Percentiles rank a stretch among this genome's conserved stretches.
Evolutionary conservation across 2,329 filamentous ascomycete genomes (phyloP).

Genomic region (Didymellaceae sp.): DNA sequence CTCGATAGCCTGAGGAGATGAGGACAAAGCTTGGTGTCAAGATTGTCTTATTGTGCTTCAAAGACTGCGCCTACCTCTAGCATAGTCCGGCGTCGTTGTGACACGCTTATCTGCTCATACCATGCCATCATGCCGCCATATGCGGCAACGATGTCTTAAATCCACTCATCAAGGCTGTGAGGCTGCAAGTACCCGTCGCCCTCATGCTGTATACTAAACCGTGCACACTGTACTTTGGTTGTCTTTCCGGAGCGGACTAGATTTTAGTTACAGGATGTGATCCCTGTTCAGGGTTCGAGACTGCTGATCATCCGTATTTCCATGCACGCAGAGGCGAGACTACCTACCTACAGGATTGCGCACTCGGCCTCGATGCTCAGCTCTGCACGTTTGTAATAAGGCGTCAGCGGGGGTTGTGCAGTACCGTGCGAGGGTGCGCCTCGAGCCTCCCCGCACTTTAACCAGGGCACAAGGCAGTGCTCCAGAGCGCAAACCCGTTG

Average conservation of each 20-base stretch:
- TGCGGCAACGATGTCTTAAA: background rate
- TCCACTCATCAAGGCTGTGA: background rate
- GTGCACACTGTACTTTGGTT: background rate
- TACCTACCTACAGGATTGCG: background rate
- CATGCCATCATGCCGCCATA: background rate
- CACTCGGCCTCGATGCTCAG: slow-evolving; percentile 5
- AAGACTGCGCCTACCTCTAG: too few species aligned
- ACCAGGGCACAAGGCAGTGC: slow-evolving; percentile 7
- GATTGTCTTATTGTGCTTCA: background rate
- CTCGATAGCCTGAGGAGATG: slow-evolving; percentile 80
- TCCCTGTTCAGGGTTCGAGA: slow-evolving; percentile 7
- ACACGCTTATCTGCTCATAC: too few species aligned
- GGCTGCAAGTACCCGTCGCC: slow-evolving; percentile 1
- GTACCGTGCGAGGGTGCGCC: slow-evolving; percentile 2
- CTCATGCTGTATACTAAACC: slow-evolving; percentile 3
- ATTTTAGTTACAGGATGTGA: slow-evolving; percentile 13
- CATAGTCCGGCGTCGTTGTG: too few species aligned
- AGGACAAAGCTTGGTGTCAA: slow-evolving; percentile 36
- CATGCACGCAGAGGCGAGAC: slow-evolving; percentile 10
- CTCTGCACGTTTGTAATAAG: slow-evolving; percentile 13
- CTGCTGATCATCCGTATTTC: slow-evolving; percentile 14
- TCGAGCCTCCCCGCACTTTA: slow-evolving; percentile 14
- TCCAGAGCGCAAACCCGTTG: slow-evolving; percentile 7
- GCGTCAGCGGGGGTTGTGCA: slow-evolving; percentile 14
- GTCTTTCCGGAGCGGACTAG: slow-evolving; percentile 14